phyloP scores from a whole-genome alignment of 2,329 filamentous ascomycete genomes.

The Lachnellula hyalina region DNA sequence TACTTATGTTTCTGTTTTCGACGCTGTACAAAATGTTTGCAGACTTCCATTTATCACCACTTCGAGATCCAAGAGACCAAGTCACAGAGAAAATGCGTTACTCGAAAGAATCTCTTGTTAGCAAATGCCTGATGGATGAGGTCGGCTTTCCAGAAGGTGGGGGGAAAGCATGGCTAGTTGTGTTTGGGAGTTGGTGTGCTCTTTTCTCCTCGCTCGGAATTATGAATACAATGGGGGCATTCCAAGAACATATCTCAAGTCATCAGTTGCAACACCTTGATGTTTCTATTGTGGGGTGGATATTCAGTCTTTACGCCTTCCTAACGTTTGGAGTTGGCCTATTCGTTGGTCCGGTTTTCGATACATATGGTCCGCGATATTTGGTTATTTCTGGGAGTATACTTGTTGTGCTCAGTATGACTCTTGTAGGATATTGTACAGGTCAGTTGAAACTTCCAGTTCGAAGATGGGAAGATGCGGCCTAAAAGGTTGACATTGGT shows the following conservation, averaged over 20 bases:
- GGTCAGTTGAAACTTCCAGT: background rate
- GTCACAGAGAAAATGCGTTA: no score
- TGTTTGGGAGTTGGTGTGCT: conserved; percentile 77
- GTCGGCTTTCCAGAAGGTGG: conserved; percentile 66
- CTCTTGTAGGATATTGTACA: background rate
- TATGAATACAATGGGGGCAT: conserved; percentile 73
- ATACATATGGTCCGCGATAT: conserved; percentile 27
- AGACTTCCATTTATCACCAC: background rate
- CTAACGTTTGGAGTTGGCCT: conserved; percentile 15
- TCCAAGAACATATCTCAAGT: conserved; percentile 70
- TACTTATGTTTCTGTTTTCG: background rate
- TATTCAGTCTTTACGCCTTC: conserved; percentile 46
- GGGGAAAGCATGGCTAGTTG: conserved; percentile 73
- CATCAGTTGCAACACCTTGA: conserved; percentile 60
- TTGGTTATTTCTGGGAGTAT: conserved; percentile 32
- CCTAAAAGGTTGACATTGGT: background rate
- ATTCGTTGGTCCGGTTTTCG: conserved; percentile 19
- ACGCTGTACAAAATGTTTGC: background rate
- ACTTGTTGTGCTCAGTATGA: background rate
- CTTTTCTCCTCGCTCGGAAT: conserved; percentile 72
- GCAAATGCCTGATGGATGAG: background rate
- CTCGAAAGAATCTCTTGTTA: background rate
- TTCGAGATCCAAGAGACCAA: background rate
- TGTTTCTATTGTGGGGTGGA: conserved; percentile 51
- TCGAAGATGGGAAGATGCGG: background rate